Percentiles rank a stretch among this genome's conserved stretches.
Evolutionary conservation across 2,329 filamentous ascomycete genomes (phyloP).

Genomic region (Pestalotiopsis sp.): DNA sequence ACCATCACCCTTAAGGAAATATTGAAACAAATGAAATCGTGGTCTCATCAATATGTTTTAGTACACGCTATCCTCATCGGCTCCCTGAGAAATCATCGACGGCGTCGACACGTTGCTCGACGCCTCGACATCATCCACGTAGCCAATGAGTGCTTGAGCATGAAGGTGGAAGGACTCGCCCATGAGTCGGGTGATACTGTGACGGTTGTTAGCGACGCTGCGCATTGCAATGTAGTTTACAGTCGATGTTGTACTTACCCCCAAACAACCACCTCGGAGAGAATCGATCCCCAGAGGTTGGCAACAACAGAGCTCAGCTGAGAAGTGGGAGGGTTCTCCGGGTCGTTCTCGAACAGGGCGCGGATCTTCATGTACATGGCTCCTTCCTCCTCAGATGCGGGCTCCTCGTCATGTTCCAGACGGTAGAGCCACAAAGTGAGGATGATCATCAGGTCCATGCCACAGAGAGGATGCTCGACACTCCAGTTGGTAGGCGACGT

Average conservation of each 20-base stretch:
- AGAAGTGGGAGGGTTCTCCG: conserved; percentile 77
- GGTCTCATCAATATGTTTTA: conserved; percentile 51
- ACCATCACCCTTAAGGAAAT: conserved; percentile 27
- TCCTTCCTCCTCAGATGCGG: conserved; percentile 78
- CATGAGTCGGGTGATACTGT: conserved; percentile 80
- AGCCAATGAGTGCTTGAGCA: conserved; percentile 90
- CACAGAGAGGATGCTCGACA: conserved; percentile 94
- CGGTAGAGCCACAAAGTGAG: conserved; percentile 98
- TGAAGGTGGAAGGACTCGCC: conserved; percentile 97
- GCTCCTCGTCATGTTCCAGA: conserved; percentile 97
- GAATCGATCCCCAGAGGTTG: conserved; percentile 94
- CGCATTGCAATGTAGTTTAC: not conserved
- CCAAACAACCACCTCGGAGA: conserved; percentile 98
- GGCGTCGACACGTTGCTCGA: conserved; percentile 70
- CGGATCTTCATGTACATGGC: conserved; percentile 92
- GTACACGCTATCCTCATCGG: conserved; percentile 71
- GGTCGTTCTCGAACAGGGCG: conserved; percentile 86
- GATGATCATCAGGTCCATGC: conserved; percentile 96
- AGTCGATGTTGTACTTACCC: conserved; percentile 66
- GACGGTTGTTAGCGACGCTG: conserved; percentile 49
- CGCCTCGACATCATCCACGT: conserved; percentile 79
- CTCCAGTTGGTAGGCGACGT: conserved; percentile 99
- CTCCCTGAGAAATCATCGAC: conserved; percentile 71
- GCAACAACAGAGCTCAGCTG: conserved; percentile 89
- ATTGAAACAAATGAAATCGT: conserved; percentile 49